Evolutionary conservation across 768 basidiomycete genomes (phyloP).

Genomic region (Panus rudis): DNA sequence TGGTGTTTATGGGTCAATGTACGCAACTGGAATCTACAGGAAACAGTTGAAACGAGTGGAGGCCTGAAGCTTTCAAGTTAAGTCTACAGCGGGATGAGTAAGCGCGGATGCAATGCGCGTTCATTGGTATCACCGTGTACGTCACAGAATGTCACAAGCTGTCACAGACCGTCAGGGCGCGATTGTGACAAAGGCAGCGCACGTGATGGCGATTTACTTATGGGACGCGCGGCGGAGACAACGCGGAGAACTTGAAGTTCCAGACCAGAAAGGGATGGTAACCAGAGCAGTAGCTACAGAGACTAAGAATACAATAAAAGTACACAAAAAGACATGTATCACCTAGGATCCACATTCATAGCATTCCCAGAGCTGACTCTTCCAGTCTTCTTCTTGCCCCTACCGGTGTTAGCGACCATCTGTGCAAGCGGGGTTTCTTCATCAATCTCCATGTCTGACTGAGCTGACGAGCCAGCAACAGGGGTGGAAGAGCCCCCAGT

Average conservation of each 20-base stretch:
- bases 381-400: conserved; percentile 6
- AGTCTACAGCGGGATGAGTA: no score
- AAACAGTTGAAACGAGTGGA: not conserved
- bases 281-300: not conserved
- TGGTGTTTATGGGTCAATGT: no score
- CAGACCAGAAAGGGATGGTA: not conserved
- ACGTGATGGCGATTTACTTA: no score
- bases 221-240: no score
- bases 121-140: no score
- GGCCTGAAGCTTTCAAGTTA: not conserved
- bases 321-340: not conserved
- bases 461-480: conserved; percentile 9
- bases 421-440: conserved; percentile 15
- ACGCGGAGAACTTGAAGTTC: no score
- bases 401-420: conserved; percentile 9
- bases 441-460: conserved; percentile 29
- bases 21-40: not conserved
- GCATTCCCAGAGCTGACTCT: not conserved
- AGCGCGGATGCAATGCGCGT: no score
- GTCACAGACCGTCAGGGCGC: no score
- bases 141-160: not conserved
- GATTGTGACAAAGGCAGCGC: no score
- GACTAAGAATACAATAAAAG: not conserved
- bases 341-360: not conserved
- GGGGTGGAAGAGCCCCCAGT: conserved; percentile 17